phyloP scores from a whole-genome alignment of 202 grass and related monocot species.

The Musa balbisiana region DNA sequence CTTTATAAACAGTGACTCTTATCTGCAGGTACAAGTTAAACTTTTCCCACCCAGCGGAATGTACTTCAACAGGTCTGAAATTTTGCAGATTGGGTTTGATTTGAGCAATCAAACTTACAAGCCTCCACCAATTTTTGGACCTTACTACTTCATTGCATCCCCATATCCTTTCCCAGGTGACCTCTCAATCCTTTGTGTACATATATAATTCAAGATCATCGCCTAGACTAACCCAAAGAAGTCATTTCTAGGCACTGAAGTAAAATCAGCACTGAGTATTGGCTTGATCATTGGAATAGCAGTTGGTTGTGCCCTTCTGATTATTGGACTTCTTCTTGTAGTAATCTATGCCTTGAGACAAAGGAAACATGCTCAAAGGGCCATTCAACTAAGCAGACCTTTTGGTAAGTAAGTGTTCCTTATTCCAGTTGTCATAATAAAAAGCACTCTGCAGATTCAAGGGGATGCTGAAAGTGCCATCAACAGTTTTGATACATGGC shows the following conservation, averaged over 20 bases:
- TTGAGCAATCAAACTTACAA: conserved; percentile 81
- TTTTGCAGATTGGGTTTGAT: conserved; percentile 72
- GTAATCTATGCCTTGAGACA: conserved; percentile 55
- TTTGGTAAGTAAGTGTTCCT: conserved; percentile 46
- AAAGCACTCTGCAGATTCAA: no score
- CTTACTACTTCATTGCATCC: conserved; percentile 69
- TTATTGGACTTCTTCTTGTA: conserved; percentile 46
- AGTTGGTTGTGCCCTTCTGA: conserved; percentile 49
- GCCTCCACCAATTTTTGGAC: conserved; percentile 64
- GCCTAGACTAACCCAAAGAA: not conserved
- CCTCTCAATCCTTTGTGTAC: not conserved
- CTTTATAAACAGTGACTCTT: conserved; percentile 52
- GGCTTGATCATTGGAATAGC: conserved; percentile 63
- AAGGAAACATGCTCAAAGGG: conserved; percentile 50
- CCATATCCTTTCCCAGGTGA: conserved; percentile 74
- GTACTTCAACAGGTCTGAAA: conserved; percentile 73
- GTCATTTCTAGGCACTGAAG: conserved; percentile 28
- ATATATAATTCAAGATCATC: not conserved
- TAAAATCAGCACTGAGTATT: conserved; percentile 49
- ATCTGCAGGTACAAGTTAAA: conserved; percentile 62
- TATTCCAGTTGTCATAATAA: no score
- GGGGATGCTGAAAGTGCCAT: no score
- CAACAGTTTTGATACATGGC: no score
- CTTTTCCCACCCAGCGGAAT: conserved; percentile 55
- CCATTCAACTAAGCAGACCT: conserved; percentile 58